A percentile compares a stretch with the other conserved stretches of the same genome.
These are phyloP conservation scores for Dendrobium huoshanense DNA, from an alignment of 106 monocot genomes.

Conservation along the genomic window DNA sequence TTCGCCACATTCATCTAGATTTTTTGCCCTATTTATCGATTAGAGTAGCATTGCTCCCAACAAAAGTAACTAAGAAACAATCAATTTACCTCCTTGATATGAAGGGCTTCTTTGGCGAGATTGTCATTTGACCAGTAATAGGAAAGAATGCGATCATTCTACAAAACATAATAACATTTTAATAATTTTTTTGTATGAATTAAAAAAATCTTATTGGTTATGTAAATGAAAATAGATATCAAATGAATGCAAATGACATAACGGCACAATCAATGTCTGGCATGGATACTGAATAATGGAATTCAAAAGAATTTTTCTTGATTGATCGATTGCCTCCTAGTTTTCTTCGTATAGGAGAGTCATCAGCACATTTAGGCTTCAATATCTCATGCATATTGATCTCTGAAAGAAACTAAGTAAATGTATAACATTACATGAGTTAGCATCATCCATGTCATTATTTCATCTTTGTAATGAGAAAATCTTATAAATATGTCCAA, in stretches of 20 bases:
- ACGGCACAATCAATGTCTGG: neutral
- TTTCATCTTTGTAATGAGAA: no score
- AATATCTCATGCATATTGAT: neutral
- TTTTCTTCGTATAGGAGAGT: neutral
- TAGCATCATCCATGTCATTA: neutral
- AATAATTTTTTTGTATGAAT: neutral
- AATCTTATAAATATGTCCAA: no score
- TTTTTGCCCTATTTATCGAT: no score
- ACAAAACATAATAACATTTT: neutral
- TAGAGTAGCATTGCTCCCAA: neutral
- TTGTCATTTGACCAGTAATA: constrained; percentile 37
- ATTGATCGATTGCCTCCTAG: neutral
- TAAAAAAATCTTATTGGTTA: neutral
- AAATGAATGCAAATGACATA: neutral
- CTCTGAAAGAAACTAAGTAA: neutral
- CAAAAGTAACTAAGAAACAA: no score
- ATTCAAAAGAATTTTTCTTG: no score
- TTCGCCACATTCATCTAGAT: no score
- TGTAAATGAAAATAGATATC: neutral
- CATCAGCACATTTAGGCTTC: constrained; percentile 2
- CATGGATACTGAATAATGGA: neutral
- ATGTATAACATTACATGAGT: neutral
- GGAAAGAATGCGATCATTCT: constrained; percentile 11
- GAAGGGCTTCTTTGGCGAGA: constrained; percentile 24
- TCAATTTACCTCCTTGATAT: constrained; percentile 28